Base-by-base conservation (phyloP, 2,329 filamentous ascomycete species). In the Bipolaris victoriae region DNA sequence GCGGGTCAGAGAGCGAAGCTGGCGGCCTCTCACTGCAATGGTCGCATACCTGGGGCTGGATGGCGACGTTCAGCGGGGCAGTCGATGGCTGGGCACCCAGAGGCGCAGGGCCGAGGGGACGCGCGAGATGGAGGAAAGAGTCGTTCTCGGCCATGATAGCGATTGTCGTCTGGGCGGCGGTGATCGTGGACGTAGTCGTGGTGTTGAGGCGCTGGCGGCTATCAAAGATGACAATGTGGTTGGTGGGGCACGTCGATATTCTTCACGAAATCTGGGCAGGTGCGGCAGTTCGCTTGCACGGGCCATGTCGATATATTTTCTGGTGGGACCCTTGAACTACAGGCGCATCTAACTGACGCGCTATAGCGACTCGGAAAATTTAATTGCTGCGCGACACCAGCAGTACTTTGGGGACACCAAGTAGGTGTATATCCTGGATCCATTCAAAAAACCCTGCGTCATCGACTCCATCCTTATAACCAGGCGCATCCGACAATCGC, bases 81-180 rank as follows among this genome's bases (percentile, higher is more conserved):
- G 92, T 94, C 71, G 89, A 92, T 74, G 89, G 88, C 80, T 92
- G 90, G 75, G 90, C 87, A 76, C 90, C 90, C 71, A 92, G 83
- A 58, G 86, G 83, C 63, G 89, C 88, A 68, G 92, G 92, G 78
- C 92, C 92, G 65, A 98, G 84, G 73, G 95, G 95, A 79, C 95
- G 88, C 75, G 94, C 89, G 68, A 99, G 89, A 80, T 99, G 95
- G 74, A 98, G 88, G 83, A 97, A 98, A 65, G 90, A 90, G 78
- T 94, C 90, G 72, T 86, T 84, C 77, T 88, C 81, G 78, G 91
- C 89, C 92, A 96, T 97, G 80, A 74, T 92, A 50, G 24, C 36
- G 49, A 43, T 35, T 36, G 31, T 29, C 3, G n/a, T 35, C n/a
- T 15, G 13, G 85, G 52, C 39, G 52, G 40, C 96, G 79, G 74